Evolutionary conservation across 2,329 filamentous ascomycete species (phyloP), one percentile per base, ranked within the genome.

Genomic region (Juglanconis oblonga): DNA sequence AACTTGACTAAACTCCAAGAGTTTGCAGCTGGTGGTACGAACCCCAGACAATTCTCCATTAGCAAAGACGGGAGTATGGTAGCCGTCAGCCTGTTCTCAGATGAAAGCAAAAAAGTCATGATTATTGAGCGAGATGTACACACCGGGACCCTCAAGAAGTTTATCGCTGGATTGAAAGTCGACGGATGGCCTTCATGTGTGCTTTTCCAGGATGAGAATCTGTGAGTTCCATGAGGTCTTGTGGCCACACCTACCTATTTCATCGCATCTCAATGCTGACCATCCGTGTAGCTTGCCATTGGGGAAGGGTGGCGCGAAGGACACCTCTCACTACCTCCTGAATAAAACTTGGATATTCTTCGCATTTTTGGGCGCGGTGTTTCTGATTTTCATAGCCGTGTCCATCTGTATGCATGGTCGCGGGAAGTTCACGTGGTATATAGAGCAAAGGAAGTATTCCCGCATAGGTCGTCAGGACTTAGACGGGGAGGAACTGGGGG

Each of bases 21-120:
- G 33, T 80, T 81, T n/a, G 79, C 88, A 0, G 81, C 86, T 0
- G 87, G 87, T 52, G 90, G 90, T 2, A 71, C 75, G 7, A 82
- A 80, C 58, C 90, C 90, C 0, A 81, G 90, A 29, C 87, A 89
- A 45, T 89, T 91, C 71, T 82, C 80, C 54, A 73, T 91, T 59
- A 92, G 88, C 71, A 79, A 79, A 63, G 81, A 80, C 10, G 89
- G 89, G 1, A 79, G 80, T 57, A 73, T 88, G 61, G 74, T 91
- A 3, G 89, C 87, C 1, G 83, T 91, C 33, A 88, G 81, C 0
- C 78, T 89, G 64, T 87, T 92, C 73, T 73, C 74, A 14, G 84
- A 84, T 54, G 76, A 79, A 36, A 45, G 52, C 45, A 48, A 48
- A 31, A 83, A 81, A 35, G 83, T 91, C 1, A 83, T 82, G 6